Conservation (phyloP, 495 filamentous ascomycete genomes). For the Xylaria intraflava region DNA sequence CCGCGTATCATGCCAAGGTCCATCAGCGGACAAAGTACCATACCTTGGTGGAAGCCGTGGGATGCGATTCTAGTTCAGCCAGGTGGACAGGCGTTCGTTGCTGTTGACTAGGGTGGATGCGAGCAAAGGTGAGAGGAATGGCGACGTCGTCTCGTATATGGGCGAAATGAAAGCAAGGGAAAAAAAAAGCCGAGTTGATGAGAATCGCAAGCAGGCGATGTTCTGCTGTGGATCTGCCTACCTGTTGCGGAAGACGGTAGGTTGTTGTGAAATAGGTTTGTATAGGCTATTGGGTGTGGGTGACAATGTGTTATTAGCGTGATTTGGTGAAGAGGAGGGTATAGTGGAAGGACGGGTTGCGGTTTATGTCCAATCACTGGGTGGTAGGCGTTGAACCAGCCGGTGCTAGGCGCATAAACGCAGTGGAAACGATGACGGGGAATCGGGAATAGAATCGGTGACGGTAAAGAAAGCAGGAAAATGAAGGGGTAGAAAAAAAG, state of each 20-base stretch:
- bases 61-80: neutral
- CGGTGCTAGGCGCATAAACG: neutral
- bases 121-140: no score
- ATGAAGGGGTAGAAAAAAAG: neutral
- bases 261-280: no score
- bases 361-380: neutral
- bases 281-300: neutral
- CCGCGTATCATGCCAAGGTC: neutral
- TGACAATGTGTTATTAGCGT: slow-evolving; percentile 9
- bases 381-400: neutral
- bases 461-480: neutral
- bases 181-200: no score
- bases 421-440: neutral
- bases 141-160: no score
- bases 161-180: no score
- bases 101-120: neutral
- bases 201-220: no score
- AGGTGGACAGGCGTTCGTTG: neutral
- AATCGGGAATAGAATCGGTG: neutral
- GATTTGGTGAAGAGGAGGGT: slow-evolving; percentile 1
- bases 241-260: neutral
- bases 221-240: neutral
- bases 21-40: neutral
- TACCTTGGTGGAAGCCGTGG: neutral
- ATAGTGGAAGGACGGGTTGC: neutral